phyloP scores from a whole-genome alignment of 768 basidiomycete species.

The Boletus reticulatus region DNA sequence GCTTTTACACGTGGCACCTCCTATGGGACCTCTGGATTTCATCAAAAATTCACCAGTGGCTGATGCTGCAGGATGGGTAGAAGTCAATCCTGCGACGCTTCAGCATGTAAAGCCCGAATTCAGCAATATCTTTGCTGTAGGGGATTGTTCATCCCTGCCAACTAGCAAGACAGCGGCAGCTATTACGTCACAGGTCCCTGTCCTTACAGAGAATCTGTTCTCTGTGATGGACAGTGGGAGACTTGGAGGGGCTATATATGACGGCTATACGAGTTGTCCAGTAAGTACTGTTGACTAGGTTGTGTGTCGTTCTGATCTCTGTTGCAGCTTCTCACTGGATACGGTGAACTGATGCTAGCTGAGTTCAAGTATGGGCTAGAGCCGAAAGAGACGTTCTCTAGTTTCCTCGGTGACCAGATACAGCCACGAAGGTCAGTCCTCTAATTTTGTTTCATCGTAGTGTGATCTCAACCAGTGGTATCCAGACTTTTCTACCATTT shows the following conservation, averaged over 20 bases:
- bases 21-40: conserved; percentile 84
- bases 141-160: conserved; percentile 90
- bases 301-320: conserved; percentile 2
- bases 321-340: conserved; percentile 70
- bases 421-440: conserved; percentile 60
- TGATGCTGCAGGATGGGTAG: conserved; percentile 86
- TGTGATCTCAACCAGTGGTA: conserved; percentile 3
- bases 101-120: conserved; percentile 80
- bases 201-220: conserved; percentile 86
- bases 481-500: conserved; percentile 78
- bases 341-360: conserved; percentile 80
- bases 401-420: conserved; percentile 69
- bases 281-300: conserved; percentile 40
- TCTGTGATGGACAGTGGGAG: conserved; percentile 72
- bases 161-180: conserved; percentile 97
- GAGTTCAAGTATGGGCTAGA: conserved; percentile 93
- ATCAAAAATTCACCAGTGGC: conserved; percentile 76
- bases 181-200: conserved; percentile 86
- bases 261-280: conserved; percentile 88
- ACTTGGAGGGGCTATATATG: conserved; percentile 68
- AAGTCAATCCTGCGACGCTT: conserved; percentile 77
- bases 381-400: conserved; percentile 82
- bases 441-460: not conserved
- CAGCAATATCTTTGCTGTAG: conserved; percentile 83
- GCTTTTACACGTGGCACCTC: conserved; percentile 83